phyloP scores from a whole-genome alignment of 768 basidiomycete species.

The Pleurotus salmoneostramineus region DNA sequence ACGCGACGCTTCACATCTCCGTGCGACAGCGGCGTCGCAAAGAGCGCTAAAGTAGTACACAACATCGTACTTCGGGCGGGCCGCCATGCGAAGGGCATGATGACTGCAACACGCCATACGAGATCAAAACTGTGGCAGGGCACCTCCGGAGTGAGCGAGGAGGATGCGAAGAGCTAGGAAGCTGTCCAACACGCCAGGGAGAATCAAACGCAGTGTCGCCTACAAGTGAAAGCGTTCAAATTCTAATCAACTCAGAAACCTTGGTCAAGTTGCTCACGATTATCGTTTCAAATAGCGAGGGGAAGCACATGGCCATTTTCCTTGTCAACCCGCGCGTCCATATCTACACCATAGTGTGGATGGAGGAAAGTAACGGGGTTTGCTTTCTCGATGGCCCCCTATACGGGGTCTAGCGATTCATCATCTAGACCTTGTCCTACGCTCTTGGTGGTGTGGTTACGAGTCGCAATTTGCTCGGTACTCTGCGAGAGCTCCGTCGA shows the following conservation, averaged over 20 bases:
- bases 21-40: slow-evolving; percentile 85
- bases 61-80: slow-evolving; percentile 74
- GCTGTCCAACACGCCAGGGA: slow-evolving; percentile 77
- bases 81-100: slow-evolving; percentile 81
- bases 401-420: slow-evolving; percentile 70
- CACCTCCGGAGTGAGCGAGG: slow-evolving; percentile 86
- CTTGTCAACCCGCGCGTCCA: slow-evolving; percentile 68
- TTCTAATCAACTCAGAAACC: background rate
- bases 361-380: slow-evolving; percentile 80
- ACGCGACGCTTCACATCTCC: no score
- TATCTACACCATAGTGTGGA: slow-evolving; percentile 81
- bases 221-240: slow-evolving; percentile 16
- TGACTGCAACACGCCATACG: slow-evolving; percentile 80
- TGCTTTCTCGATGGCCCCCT: slow-evolving; percentile 69
- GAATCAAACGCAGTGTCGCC: slow-evolving; percentile 77
- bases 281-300: slow-evolving; percentile 85
- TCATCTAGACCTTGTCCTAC: slow-evolving; percentile 82
- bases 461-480: slow-evolving; percentile 57
- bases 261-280: slow-evolving; percentile 47
- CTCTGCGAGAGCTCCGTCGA: slow-evolving; percentile 52
- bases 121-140: slow-evolving; percentile 79
- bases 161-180: slow-evolving; percentile 73
- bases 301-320: slow-evolving; percentile 88
- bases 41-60: slow-evolving; percentile 79
- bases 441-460: slow-evolving; percentile 66